Evolutionary conservation across 2,329 filamentous ascomycete species (phyloP).

Genomic region (Fusarium solani-melongenae): DNA sequence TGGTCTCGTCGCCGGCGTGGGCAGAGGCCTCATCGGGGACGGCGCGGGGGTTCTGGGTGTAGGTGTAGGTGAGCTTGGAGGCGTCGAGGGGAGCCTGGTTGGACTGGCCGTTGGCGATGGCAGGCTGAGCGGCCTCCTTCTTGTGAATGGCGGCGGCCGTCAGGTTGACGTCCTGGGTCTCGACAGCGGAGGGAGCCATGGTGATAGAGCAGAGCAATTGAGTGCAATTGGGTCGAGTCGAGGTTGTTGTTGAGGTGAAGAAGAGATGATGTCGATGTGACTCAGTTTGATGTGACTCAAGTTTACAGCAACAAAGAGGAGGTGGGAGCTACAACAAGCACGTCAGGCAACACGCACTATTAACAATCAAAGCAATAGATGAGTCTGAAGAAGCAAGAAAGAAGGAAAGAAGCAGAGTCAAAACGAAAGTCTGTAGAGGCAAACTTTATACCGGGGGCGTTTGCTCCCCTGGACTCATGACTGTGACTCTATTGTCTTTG

Average conservation of each 20-base stretch:
- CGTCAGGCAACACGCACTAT: not conserved
- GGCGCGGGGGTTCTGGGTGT: constrained; percentile 60
- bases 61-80: constrained; percentile 68
- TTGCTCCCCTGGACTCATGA: not conserved
- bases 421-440: not conserved
- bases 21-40: constrained; percentile 64
- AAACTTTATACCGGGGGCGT: constrained; percentile 2
- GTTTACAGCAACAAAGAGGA: not conserved
- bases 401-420: not conserved
- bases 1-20: constrained; percentile 60
- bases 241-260: not conserved
- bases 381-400: not conserved
- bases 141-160: constrained; percentile 63
- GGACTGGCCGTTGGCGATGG: constrained; percentile 52
- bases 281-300: constrained; percentile 12
- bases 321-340: constrained; percentile 1
- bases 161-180: constrained; percentile 61
- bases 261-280: constrained; percentile 5
- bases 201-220: constrained; percentile 22
- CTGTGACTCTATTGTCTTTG: not conserved
- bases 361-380: not conserved
- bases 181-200: constrained; percentile 63
- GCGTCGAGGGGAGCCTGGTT: constrained; percentile 71
- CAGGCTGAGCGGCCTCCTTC: constrained; percentile 55
- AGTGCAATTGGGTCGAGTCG: not conserved